Percentiles rank a stretch among this genome's conserved stretches.
phyloP scores from a whole-genome alignment of 1,284 basidiomycete species.

The Sporisorium scitamineum region DNA sequence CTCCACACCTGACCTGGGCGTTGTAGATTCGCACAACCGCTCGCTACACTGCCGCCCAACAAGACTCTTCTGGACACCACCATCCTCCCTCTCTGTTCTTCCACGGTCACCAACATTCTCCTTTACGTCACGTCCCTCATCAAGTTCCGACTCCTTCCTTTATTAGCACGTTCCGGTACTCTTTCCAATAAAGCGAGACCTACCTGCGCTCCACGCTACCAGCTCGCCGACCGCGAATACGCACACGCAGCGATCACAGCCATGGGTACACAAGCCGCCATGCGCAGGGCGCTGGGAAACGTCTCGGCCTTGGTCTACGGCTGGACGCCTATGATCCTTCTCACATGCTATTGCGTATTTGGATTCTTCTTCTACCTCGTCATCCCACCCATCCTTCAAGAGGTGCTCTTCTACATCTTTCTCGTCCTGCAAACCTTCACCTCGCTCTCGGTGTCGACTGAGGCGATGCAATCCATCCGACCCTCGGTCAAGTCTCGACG shows the following conservation, averaged over 20 bases:
- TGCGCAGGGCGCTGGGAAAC: slow-evolving; percentile 24
- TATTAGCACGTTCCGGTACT: not conserved
- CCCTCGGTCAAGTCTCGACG: slow-evolving; percentile 54
- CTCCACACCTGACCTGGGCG: not conserved
- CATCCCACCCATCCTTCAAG: slow-evolving; percentile 52
- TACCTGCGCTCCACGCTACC: not conserved
- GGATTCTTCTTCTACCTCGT: slow-evolving; percentile 59
- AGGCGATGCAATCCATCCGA: slow-evolving; percentile 58
- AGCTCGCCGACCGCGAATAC: not conserved
- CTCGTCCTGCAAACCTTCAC: slow-evolving; percentile 55
- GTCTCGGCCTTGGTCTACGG: slow-evolving; percentile 52
- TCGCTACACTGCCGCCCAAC: too few species aligned
- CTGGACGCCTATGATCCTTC: slow-evolving; percentile 56
- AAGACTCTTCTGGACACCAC: not conserved
- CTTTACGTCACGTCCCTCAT: not conserved
- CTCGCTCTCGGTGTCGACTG: slow-evolving; percentile 52
- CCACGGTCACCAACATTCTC: not conserved
- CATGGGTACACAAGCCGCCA: slow-evolving; percentile 19
- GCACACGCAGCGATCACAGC: not conserved
- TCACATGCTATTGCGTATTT: slow-evolving; percentile 35
- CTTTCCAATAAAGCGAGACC: not conserved
- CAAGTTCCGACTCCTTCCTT: not conserved
- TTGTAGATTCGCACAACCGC: not conserved
- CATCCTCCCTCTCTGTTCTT: not conserved
- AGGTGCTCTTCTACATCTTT: slow-evolving; percentile 55